phyloP scores from a whole-genome alignment of 1,139 yeast species.

The Yamadazyma taylorii region DNA sequence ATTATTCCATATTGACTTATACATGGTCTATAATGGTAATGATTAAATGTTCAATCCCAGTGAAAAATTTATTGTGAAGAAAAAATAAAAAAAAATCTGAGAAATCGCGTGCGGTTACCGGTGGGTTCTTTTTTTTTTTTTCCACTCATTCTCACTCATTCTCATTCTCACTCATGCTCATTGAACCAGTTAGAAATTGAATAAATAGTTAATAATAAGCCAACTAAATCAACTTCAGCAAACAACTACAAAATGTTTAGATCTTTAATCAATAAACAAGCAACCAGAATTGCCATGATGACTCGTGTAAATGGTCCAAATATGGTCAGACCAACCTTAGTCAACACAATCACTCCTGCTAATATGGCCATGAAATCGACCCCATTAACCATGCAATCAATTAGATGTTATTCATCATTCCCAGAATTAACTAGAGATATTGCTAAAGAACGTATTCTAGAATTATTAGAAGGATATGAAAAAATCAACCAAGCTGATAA shows the following conservation, averaged over 20 bases:
- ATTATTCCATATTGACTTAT: conserved; percentile 13
- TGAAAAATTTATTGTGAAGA: conserved; percentile 12
- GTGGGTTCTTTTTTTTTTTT: no score
- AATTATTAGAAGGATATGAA: conserved; percentile 77
- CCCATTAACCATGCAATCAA: conserved; percentile 9
- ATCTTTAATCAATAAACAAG: conserved; percentile 23
- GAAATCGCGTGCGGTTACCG: no score
- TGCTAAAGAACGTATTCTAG: conserved; percentile 73
- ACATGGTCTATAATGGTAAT: conserved; percentile 9
- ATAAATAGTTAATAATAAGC: no score
- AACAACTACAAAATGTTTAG: conserved; percentile 33
- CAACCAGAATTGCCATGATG: conserved; percentile 24
- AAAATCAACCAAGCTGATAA: conserved; percentile 51
- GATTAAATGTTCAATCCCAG: not conserved
- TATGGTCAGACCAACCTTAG: conserved; percentile 2
- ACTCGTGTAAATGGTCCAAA: conserved; percentile 1
- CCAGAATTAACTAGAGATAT: conserved; percentile 69
- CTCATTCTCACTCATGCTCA: no score
- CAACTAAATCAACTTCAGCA: conserved; percentile 9
- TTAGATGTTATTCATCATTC: conserved; percentile 52
- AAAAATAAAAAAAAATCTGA: no score
- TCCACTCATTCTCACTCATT: no score
- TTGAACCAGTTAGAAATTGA: conserved; percentile 13
- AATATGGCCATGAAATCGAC: no score
- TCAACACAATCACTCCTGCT: conserved; percentile 1